phyloP scores from a whole-genome alignment of 2,329 filamentous ascomycete species.

The Diaporthe citri region DNA sequence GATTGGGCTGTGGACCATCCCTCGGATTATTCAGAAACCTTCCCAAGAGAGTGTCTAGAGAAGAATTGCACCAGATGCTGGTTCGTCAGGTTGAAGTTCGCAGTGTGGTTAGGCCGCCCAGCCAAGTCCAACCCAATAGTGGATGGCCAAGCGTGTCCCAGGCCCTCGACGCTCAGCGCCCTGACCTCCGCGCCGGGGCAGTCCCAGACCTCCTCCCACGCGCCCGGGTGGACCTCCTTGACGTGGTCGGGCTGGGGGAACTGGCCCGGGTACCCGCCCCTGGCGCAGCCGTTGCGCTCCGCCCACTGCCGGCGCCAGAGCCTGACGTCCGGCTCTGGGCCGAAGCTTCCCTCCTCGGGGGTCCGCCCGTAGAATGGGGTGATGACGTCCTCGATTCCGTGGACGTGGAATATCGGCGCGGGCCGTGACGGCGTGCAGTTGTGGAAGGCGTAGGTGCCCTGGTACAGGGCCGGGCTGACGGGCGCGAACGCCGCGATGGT shows the following conservation, averaged over 20 bases:
- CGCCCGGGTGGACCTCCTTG: constrained; percentile 40
- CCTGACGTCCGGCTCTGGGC: constrained; percentile 41
- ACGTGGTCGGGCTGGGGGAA: constrained; percentile 38
- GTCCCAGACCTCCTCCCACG: constrained; percentile 42
- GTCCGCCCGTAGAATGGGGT: constrained; percentile 41
- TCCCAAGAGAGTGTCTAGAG: constrained; percentile 40
- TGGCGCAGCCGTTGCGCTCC: constrained; percentile 40
- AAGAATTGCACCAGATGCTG: constrained; percentile 43
- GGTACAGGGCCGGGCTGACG: constrained; percentile 43
- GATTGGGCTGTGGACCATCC: too few relatives aligned
- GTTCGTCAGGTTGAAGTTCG: constrained; percentile 43
- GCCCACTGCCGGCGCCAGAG: constrained; percentile 42
- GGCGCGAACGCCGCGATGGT: constrained; percentile 42
- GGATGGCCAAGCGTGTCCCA: constrained; percentile 43
- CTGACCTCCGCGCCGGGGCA: constrained; percentile 42
- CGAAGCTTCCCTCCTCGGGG: constrained; percentile 38
- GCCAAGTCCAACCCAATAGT: constrained; percentile 40
- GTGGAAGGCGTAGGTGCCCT: constrained; percentile 41
- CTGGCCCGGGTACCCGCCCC: constrained; percentile 37
- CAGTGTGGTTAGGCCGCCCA: constrained; percentile 40
- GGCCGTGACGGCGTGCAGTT: constrained; percentile 40
- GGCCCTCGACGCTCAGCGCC: constrained; percentile 40
- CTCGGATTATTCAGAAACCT: not conserved
- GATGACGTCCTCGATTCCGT: constrained; percentile 41
- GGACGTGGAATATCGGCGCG: constrained; percentile 41